Evolutionary conservation across 2,329 filamentous ascomycete genomes (phyloP).

Genomic region (Thielaviopsis populi): DNA sequence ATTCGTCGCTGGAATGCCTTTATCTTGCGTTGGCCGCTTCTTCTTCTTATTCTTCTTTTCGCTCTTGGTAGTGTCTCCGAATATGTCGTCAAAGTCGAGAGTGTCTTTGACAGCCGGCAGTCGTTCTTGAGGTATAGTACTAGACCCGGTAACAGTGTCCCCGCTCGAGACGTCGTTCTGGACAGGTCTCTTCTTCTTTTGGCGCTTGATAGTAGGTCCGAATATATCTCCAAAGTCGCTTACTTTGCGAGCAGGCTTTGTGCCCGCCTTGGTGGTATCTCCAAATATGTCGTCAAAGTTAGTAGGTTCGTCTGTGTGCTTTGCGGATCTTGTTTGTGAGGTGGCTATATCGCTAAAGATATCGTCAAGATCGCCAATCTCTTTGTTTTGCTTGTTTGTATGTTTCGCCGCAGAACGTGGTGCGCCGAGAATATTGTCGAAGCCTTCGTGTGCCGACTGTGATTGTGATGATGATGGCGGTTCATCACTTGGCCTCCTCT

Average conservation of each 20-base stretch:
- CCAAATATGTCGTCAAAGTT: conserved; percentile 4
- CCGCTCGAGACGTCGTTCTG: not conserved
- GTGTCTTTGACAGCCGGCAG: not conserved
- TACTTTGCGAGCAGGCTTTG: not conserved
- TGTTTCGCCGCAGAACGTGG: not conserved
- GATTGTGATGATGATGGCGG: not conserved
- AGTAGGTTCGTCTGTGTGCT: not conserved
- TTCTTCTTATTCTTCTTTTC: conserved; percentile 24
- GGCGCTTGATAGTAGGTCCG: not conserved
- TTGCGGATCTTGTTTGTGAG: not conserved
- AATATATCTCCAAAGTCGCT: conserved; percentile 3
- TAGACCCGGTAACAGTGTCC: not conserved
- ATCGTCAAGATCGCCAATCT: not conserved
- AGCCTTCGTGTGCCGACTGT: not conserved
- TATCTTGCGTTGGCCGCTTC: conserved; percentile 20
- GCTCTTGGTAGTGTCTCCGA: conserved; percentile 11
- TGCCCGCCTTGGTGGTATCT: not conserved
- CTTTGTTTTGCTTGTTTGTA: not conserved
- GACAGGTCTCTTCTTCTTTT: not conserved
- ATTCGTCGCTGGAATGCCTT: conserved; percentile 16
- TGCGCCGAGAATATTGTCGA: not conserved
- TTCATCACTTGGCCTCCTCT: not conserved
- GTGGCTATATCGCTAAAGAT: conserved; percentile 4
- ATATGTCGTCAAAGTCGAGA: conserved; percentile 11
- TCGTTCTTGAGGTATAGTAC: not conserved